phyloP scores from a whole-genome alignment of 345 rosid genomes.

The Litchi chinensis region DNA sequence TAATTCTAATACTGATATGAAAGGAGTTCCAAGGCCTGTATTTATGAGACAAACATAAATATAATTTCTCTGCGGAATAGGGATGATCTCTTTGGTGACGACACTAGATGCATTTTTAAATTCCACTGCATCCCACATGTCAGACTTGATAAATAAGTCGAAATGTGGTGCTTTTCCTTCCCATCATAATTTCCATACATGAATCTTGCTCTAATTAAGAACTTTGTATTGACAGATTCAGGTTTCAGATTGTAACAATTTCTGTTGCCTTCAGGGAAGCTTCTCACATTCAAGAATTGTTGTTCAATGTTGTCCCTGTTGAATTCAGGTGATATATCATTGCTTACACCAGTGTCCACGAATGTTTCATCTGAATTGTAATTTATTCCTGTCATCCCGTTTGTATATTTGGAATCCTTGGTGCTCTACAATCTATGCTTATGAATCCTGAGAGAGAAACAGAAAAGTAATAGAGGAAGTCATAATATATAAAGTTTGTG shows the following conservation, averaged over 20 bases:
- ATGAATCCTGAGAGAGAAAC: slow-evolving; percentile 15
- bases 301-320: neutral
- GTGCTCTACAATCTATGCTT: slow-evolving; percentile 30
- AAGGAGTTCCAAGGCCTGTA: neutral
- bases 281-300: neutral
- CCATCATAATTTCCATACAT: slow-evolving; percentile 31
- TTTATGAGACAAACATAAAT: neutral
- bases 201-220: slow-evolving; percentile 24
- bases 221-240: neutral
- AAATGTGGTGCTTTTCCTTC: neutral
- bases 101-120: neutral
- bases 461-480: too few relatives aligned
- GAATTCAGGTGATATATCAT: neutral
- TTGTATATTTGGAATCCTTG: neutral
- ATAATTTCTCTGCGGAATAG: neutral
- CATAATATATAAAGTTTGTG: too few relatives aligned
- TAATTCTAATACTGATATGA: slow-evolving; percentile 6
- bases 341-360: neutral
- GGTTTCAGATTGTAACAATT: slow-evolving; percentile 26
- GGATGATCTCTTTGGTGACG: neutral
- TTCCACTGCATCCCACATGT: slow-evolving; percentile 11
- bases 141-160: slow-evolving; percentile 16
- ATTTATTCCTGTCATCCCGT: neutral
- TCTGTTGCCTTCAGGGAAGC: slow-evolving; percentile 28
- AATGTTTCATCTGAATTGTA: slow-evolving; percentile 23